phyloP scores from a whole-genome alignment of 805 yeast species.

The Nadsonia fulvescens region DNA sequence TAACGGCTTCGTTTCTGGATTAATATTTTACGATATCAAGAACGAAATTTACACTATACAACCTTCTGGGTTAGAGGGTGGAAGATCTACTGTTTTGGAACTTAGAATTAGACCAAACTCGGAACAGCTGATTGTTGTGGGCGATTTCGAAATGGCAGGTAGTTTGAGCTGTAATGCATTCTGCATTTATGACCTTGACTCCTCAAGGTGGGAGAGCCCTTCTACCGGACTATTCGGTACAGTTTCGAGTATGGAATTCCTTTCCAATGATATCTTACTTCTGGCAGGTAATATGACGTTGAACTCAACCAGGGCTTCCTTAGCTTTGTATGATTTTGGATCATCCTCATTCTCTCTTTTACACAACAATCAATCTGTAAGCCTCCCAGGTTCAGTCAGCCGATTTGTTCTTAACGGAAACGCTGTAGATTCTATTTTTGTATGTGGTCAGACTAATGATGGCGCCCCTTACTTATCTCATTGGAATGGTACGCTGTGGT shows the following conservation, averaged over 20 bases:
- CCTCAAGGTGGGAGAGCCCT: conserved; percentile 36
- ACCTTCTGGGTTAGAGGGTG: conserved; percentile 27
- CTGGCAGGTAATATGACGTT: conserved; percentile 38
- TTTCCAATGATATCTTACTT: conserved; percentile 21
- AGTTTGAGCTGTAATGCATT: conserved; percentile 38
- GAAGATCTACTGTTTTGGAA: conserved; percentile 25
- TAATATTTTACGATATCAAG: conserved; percentile 35
- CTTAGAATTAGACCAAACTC: conserved; percentile 23
- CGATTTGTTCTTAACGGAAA: conserved; percentile 19
- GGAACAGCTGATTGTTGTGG: conserved; percentile 47
- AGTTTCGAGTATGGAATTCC: conserved; percentile 35
- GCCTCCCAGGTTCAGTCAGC: conserved; percentile 14
- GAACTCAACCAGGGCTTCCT: conserved; percentile 21
- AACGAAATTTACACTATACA: conserved; percentile 26
- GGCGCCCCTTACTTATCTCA: conserved; percentile 21
- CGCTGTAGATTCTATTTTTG: conserved; percentile 28
- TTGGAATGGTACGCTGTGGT: conserved; percentile 33
- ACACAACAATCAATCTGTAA: conserved; percentile 9
- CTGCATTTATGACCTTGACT: conserved; percentile 43
- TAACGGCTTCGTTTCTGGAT: conserved; percentile 21
- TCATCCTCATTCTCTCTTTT: conserved; percentile 13
- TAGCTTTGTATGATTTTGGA: conserved; percentile 37
- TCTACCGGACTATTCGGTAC: conserved; percentile 28
- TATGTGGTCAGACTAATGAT: conserved; percentile 18
- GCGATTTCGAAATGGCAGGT: conserved; percentile 46